A percentile compares a stretch with the other conserved stretches of the same genome.
phyloP scores from a whole-genome alignment of 805 yeast genomes.

The Pichia scutulata region DNA sequence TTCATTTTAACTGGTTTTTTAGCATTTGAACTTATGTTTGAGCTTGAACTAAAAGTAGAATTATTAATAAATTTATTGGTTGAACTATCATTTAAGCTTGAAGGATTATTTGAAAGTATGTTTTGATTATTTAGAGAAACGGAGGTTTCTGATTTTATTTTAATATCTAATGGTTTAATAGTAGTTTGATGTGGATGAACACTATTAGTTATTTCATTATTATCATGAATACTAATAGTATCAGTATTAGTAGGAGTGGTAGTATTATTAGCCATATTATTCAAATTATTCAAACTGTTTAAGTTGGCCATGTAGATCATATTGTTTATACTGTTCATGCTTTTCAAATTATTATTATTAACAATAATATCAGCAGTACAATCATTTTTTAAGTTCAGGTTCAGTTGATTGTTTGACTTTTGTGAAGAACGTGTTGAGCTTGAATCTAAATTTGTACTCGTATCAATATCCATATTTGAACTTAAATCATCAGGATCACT shows the following conservation, averaged over 20 bases:
- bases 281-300: too few relatives aligned
- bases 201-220: neutral
- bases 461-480: neutral
- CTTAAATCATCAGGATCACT: neutral
- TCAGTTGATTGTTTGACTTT: too few relatives aligned
- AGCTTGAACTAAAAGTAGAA: neutral
- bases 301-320: too few relatives aligned
- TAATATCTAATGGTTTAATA: slow-evolving; percentile 13
- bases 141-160: slow-evolving; percentile 18
- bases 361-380: neutral
- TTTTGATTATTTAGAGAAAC: slow-evolving; percentile 19
- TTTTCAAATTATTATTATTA: neutral
- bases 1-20: neutral
- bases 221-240: neutral
- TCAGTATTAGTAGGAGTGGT: neutral
- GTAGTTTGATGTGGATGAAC: neutral
- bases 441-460: neutral
- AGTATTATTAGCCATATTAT: neutral
- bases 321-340: too few relatives aligned
- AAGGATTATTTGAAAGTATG: slow-evolving; percentile 11
- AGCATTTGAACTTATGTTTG: too few relatives aligned
- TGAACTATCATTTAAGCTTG: neutral
- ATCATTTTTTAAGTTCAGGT: neutral
- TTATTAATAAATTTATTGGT: neutral
- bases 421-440: neutral